A percentile compares a stretch with the other conserved stretches of the same genome.
These are phyloP conservation scores for Trifolium pratense DNA, from an alignment of 306 rosid species.

Conservation along the genomic window DNA sequence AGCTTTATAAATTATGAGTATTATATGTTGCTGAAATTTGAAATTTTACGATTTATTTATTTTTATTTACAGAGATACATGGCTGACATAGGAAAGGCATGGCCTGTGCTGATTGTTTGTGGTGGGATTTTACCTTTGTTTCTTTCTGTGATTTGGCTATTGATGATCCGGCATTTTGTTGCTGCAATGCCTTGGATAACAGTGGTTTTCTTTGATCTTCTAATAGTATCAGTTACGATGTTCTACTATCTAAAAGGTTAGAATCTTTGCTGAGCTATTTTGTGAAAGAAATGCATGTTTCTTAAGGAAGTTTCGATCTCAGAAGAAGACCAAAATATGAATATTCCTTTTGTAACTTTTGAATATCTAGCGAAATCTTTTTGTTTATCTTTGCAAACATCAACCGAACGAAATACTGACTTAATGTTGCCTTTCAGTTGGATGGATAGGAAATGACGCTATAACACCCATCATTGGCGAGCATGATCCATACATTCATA, in stretches of 20 bases:
- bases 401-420: slow-evolving; percentile 30
- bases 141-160: slow-evolving; percentile 92
- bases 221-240: slow-evolving; percentile 83
- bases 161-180: slow-evolving; percentile 90
- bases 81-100: slow-evolving; percentile 93
- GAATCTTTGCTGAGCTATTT: slow-evolving; percentile 37
- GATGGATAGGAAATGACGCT: slow-evolving; percentile 96
- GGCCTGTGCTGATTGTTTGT: slow-evolving; percentile 95
- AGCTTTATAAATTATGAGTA: background rate
- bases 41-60: background rate
- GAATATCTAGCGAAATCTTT: slow-evolving; percentile 15
- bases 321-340: background rate
- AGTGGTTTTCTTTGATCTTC: slow-evolving; percentile 70
- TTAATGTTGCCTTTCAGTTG: slow-evolving; percentile 65
- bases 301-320: slow-evolving; percentile 3
- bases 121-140: slow-evolving; percentile 90
- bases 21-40: background rate
- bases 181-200: slow-evolving; percentile 98
- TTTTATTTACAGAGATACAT: slow-evolving; percentile 79
- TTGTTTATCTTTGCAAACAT: slow-evolving; percentile 27
- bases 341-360: slow-evolving; percentile 12
- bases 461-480: slow-evolving; percentile 86
- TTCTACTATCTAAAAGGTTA: slow-evolving; percentile 89
- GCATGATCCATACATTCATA: slow-evolving; percentile 78
- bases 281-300: slow-evolving; percentile 8